Evolutionary conservation across 164 flowering plant species (phyloP).

Genomic region (Saururus chinensis): DNA sequence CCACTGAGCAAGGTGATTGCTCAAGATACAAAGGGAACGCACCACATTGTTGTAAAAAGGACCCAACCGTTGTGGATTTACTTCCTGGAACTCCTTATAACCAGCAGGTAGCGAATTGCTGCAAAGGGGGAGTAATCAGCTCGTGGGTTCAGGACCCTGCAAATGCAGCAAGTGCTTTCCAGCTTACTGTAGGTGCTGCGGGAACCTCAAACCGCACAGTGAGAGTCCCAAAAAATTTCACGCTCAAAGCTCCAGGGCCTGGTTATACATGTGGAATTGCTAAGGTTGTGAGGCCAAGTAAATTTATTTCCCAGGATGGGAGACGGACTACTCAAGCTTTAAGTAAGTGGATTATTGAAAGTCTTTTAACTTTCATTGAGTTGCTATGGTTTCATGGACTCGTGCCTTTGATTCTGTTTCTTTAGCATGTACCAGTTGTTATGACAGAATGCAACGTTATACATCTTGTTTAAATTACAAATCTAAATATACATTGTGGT

Average conservation of each 20-base stretch:
- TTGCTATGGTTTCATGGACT: no score
- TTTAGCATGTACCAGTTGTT: no score
- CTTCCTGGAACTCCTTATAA: slow-evolving; percentile 60
- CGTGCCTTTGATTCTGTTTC: no score
- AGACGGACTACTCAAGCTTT: slow-evolving; percentile 59
- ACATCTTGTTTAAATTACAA: no score
- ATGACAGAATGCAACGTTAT: no score
- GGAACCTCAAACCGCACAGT: slow-evolving; percentile 68
- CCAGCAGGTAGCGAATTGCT: slow-evolving; percentile 51
- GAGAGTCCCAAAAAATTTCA: slow-evolving; percentile 55
- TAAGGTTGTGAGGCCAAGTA: slow-evolving; percentile 33
- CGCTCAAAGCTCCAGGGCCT: slow-evolving; percentile 55
- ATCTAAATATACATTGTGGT: no score
- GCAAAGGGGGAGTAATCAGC: slow-evolving; percentile 67
- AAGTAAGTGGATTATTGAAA: slow-evolving; percentile 29
- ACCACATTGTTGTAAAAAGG: slow-evolving; percentile 57
- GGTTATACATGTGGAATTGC: slow-evolving; percentile 64
- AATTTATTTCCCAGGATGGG: slow-evolving; percentile 28
- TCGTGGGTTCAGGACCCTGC: slow-evolving; percentile 69
- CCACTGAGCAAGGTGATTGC: slow-evolving; percentile 65
- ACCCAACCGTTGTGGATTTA: slow-evolving; percentile 47
- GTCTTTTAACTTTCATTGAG: no score
- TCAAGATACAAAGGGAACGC: slow-evolving; percentile 47
- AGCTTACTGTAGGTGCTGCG: slow-evolving; percentile 60
- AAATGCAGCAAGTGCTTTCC: slow-evolving; percentile 46